A percentile compares a stretch with the other conserved stretches of the same genome.
phyloP scores from a whole-genome alignment of 305 asterid genomes.

The Solanum hybrid region DNA sequence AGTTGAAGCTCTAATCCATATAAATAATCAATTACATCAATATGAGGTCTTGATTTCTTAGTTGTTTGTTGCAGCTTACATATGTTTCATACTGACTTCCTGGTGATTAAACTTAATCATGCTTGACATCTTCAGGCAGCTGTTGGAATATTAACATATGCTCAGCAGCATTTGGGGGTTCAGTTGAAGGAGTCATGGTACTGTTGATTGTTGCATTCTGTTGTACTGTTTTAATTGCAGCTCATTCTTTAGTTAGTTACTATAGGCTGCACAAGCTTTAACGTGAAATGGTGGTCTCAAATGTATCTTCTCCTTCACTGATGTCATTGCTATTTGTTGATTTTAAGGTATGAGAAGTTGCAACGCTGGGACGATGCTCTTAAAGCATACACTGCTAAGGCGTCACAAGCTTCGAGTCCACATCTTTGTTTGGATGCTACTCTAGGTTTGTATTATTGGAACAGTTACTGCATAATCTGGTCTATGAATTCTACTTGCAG shows the following conservation, averaged over 20 bases:
- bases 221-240: background rate
- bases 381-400: constrained; percentile 92
- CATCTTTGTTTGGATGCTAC: constrained; percentile 92
- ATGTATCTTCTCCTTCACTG: background rate
- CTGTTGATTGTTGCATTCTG: constrained; percentile 6
- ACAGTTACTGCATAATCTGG: constrained; percentile 5
- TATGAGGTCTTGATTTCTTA: constrained; percentile 60
- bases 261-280: background rate
- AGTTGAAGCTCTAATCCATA: constrained; percentile 97
- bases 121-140: constrained; percentile 62
- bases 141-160: constrained; percentile 93
- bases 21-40: constrained; percentile 95
- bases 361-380: constrained; percentile 99
- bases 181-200: constrained; percentile 98
- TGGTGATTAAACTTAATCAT: background rate
- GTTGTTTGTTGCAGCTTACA: background rate
- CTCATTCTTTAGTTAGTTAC: background rate
- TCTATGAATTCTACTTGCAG: background rate
- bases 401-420: constrained; percentile 68
- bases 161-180: constrained; percentile 89
- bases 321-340: background rate
- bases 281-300: background rate
- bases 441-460: constrained; percentile 51
- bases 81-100: background rate
- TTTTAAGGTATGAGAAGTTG: constrained; percentile 85